phyloP scores from a whole-genome alignment of 768 basidiomycete genomes.

The Russula emetica region DNA sequence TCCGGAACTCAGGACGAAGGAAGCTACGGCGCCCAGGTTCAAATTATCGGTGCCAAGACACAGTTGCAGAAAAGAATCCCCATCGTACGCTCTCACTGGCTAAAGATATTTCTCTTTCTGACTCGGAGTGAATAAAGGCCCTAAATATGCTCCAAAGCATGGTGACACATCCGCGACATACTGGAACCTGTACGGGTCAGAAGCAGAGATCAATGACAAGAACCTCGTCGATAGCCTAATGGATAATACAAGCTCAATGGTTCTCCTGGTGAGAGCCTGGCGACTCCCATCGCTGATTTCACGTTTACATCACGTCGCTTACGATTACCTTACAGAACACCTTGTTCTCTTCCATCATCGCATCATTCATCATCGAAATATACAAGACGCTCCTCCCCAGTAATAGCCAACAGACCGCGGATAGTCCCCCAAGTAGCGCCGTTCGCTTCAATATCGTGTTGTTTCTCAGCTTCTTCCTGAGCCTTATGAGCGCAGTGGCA shows the following conservation, averaged over 20 bases:
- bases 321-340: slow-evolving; percentile 3
- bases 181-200: slow-evolving; percentile 23
- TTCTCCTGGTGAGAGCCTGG: slow-evolving; percentile 26
- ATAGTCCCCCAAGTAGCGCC: slow-evolving; percentile 1
- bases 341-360: slow-evolving; percentile 28
- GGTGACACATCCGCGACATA: slow-evolving; percentile 20
- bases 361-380: slow-evolving; percentile 27
- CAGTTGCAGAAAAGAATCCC: no score
- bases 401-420: background rate
- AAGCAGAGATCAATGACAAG: slow-evolving; percentile 19
- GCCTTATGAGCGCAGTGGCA: slow-evolving; percentile 17
- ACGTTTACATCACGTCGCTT: background rate
- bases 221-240: slow-evolving; percentile 19
- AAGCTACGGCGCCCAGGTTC: no score
- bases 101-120: background rate
- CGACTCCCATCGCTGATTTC: background rate
- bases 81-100: background rate
- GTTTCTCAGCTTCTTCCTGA: slow-evolving; percentile 22
- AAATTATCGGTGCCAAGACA: no score
- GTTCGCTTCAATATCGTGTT: slow-evolving; percentile 23
- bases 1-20: no score
- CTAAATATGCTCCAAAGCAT: no score
- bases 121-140: background rate
- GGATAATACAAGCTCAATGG: slow-evolving; percentile 25
- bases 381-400: slow-evolving; percentile 23